Base-by-base conservation (phyloP, 805 yeast species). In the Naumovozyma castellii region DNA sequence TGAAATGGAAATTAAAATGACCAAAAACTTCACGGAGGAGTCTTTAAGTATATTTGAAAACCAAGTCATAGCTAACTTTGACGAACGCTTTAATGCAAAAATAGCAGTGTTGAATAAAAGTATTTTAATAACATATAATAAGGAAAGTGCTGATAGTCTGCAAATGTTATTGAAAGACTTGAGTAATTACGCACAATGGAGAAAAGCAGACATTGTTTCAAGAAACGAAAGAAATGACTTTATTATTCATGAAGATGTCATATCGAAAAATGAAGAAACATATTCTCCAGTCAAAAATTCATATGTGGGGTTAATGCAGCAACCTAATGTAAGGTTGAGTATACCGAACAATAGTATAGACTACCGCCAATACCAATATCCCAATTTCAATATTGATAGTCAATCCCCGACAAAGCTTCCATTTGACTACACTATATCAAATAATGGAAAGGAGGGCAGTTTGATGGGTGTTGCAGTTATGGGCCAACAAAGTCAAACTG, bases 1-100 rank as follows among this genome's bases (percentile, higher is more conserved):
- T 14, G 59, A 54, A 38, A 45, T 41, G n/a, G 48, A 49, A 30
- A 19, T 53, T 8, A 31, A 36, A 14, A 18, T 51, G n/a, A 38
- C 42, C 27, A 28, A 36, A 38, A 27, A 41, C 33, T 22, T 22
- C 8, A 20, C 20, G 5, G 18, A 5, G 13, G 25, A 5, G 15
- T n/a, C 25, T 8, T 9, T 8, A 18, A 34, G 3, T 2, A 14
- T 14, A 10, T 22, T 14, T n/a, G 5, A 14, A 35, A 35, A 29
- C 13, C 22, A 17, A 10, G 25, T 28, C 2, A 28, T 35, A 22
- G 27, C 27, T 6, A 22, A 22, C 9, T 22, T 22, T 22, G 27
- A 22, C 10, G 27, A 22, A 22, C 9, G 10, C 6, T 22, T 22
- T 22, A 10, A 10, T 22, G 27, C 10, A 22, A 22, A 22, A 10